Evolutionary conservation across 2,329 filamentous ascomycete genomes (phyloP).

Genomic region (Ilyonectria sp.): DNA sequence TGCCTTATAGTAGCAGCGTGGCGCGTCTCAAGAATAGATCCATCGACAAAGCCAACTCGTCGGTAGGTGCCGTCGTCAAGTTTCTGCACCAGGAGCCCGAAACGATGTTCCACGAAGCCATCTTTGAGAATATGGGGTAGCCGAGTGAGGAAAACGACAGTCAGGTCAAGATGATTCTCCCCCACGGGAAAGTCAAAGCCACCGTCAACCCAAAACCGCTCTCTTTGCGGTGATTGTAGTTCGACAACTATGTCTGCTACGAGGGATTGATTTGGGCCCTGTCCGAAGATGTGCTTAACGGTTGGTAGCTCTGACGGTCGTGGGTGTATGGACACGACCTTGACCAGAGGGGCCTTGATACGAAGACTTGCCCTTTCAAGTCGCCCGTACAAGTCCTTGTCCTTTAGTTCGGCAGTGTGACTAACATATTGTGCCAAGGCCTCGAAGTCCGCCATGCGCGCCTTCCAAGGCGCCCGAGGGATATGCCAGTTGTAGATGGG

Average conservation of each 20-base stretch:
- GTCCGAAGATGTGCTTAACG: neutral
- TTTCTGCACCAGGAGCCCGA: neutral
- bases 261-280: neutral
- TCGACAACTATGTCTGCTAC: neutral
- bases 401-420: neutral
- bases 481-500: neutral
- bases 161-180: neutral
- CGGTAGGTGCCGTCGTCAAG: neutral
- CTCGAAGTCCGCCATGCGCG: conserved; percentile 1
- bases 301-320: neutral
- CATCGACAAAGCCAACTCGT: neutral
- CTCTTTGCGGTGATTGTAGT: neutral
- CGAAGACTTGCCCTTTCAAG: neutral
- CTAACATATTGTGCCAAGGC: neutral
- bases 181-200: neutral
- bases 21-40: neutral
- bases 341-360: neutral
- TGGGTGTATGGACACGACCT: neutral
- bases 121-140: neutral
- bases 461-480: neutral
- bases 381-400: neutral
- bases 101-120: neutral
- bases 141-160: neutral
- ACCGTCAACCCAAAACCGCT: neutral
- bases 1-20: neutral